Conservation (phyloP, 371 early-diverging fungal species). For the Nematocida minor region DNA sequence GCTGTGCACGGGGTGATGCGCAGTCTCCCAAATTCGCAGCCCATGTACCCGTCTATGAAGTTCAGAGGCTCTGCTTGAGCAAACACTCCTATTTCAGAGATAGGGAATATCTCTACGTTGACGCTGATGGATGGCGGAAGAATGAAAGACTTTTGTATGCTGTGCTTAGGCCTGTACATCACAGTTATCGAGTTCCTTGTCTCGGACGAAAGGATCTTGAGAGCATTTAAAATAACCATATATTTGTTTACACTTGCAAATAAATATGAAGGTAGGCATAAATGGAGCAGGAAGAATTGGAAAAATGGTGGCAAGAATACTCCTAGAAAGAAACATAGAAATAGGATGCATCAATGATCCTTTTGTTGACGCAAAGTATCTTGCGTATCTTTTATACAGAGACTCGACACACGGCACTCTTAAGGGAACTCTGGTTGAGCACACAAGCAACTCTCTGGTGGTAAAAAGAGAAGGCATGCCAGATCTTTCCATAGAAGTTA, state of each 20-base stretch:
- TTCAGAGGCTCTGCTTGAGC: conserved; percentile 7
- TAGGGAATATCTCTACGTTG: conserved; percentile 31
- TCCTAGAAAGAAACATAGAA: conserved; percentile 67
- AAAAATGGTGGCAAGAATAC: conserved; percentile 73
- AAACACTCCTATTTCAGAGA: neutral
- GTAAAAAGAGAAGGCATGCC: conserved; percentile 72
- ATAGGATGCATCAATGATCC: conserved; percentile 95
- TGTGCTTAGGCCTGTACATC: neutral
- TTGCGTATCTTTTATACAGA: conserved; percentile 86
- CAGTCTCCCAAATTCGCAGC: neutral
- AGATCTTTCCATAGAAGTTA: conserved; percentile 74
- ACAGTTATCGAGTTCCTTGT: neutral
- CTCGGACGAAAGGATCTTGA: conserved; percentile 42
- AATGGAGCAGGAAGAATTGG: conserved; percentile 96
- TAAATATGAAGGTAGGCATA: conserved; percentile 73
- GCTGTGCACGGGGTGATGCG: conserved; percentile 2
- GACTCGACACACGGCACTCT: conserved; percentile 84
- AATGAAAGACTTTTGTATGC: conserved; percentile 14
- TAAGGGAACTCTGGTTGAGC: neutral
- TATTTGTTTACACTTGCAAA: conserved; percentile 32
- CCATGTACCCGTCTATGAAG: conserved; percentile 31
- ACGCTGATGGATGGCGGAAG: neutral
- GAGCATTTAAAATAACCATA: conserved; percentile 37
- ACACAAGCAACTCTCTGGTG: conserved; percentile 70
- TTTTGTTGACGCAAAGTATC: conserved; percentile 84